A percentile compares a stretch with the other conserved stretches of the same genome.
Conservation (phyloP, 2,329 filamentous ascomycete species). For the Pyricularia sp. region DNA sequence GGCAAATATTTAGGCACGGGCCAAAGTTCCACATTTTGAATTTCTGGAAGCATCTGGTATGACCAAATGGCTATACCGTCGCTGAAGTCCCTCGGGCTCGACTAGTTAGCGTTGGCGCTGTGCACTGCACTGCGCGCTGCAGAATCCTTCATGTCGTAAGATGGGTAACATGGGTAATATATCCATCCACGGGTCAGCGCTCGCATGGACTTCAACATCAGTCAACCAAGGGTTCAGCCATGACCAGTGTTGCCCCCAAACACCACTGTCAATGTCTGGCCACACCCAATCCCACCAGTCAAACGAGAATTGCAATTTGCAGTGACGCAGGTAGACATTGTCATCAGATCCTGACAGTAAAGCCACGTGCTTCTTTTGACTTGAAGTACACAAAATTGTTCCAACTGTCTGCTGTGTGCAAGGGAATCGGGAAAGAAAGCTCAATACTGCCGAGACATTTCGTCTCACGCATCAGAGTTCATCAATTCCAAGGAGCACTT, state of each 20-base stretch:
- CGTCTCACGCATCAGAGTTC: background rate
- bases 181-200: background rate
- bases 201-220: background rate
- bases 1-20: background rate
- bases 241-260: background rate
- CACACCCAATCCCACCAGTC: background rate
- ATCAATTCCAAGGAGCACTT: background rate
- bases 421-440: background rate
- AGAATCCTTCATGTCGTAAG: background rate
- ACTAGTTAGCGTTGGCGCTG: background rate
- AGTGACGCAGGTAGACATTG: background rate
- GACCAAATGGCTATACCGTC: background rate
- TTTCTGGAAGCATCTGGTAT: background rate
- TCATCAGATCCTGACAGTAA: background rate
- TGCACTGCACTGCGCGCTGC: background rate
- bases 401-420: background rate
- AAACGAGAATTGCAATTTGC: background rate
- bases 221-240: background rate
- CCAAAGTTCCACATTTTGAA: background rate
- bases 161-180: background rate
- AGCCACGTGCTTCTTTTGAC: background rate
- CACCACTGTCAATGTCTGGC: background rate
- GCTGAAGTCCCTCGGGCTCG: background rate
- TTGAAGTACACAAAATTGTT: background rate
- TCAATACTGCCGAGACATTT: background rate